These are phyloP conservation scores for Licmophora abbreviata DNA, from an alignment of 108 stramenopile species.

Conservation along the genomic window DNA sequence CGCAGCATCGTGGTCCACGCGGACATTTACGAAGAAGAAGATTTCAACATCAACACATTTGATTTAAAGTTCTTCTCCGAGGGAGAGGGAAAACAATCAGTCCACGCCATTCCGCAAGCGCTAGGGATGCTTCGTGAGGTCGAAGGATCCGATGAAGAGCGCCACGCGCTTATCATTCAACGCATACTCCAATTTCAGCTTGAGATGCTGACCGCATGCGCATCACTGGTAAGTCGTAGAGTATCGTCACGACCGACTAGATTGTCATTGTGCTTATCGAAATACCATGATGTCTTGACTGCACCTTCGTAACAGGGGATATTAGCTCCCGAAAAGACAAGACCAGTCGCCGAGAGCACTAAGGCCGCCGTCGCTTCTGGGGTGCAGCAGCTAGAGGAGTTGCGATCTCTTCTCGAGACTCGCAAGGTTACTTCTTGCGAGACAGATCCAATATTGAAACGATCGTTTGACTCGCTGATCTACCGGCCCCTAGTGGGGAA, in stretches of 20 bases:
- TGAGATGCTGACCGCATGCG: constrained; percentile 3
- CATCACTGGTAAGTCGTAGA: constrained; percentile 4
- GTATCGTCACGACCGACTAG: background rate
- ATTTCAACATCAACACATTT: constrained; percentile 56
- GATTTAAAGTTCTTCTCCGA: constrained; percentile 14
- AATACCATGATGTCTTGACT: background rate
- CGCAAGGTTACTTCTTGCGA: constrained; percentile 7
- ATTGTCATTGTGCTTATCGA: background rate
- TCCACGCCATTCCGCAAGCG: background rate
- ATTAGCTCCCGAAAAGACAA: background rate
- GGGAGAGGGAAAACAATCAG: background rate
- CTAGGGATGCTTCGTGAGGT: background rate
- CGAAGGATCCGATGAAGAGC: background rate
- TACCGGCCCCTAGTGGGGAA: constrained; percentile 66
- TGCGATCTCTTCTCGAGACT: constrained; percentile 1
- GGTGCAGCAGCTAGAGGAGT: constrained; percentile 7
- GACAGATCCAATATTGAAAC: constrained; percentile 12
- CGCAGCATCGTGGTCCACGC: constrained; percentile 67
- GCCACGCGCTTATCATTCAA: background rate
- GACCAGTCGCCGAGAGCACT: background rate
- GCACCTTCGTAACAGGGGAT: background rate
- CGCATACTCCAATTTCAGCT: constrained; percentile 6
- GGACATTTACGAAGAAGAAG: constrained; percentile 94
- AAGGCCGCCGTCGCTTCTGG: constrained; percentile 10
- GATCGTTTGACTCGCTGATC: constrained; percentile 63